These are phyloP conservation scores for Garcia nutans DNA, from an alignment of 345 rosid species.

Conservation along the genomic window DNA sequence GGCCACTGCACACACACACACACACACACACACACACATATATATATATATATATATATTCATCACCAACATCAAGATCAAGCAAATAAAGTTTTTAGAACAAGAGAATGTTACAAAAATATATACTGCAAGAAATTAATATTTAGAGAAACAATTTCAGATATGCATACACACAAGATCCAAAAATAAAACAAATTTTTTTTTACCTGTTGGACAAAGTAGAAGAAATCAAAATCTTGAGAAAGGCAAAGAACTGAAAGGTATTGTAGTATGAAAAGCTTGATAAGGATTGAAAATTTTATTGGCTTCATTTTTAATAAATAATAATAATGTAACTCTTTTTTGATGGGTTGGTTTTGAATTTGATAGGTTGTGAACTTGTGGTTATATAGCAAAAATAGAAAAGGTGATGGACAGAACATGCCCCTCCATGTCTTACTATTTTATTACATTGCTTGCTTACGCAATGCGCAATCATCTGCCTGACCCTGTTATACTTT, in stretches of 20 bases:
- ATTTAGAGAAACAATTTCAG: no score
- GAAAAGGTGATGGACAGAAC: neutral
- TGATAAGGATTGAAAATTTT: conserved; percentile 26
- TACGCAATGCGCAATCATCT: neutral
- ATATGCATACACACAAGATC: neutral
- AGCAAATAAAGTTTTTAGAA: no score
- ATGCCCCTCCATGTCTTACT: neutral
- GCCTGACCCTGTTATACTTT: no score
- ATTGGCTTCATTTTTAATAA: conserved; percentile 23
- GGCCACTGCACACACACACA: no score
- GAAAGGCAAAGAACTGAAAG: conserved; percentile 42
- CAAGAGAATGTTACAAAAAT: no score
- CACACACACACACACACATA: no score
- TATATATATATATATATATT: no score
- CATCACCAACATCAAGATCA: no score
- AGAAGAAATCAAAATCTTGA: conserved; percentile 81
- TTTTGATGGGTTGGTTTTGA: neutral
- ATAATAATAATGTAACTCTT: neutral
- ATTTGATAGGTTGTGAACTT: no score
- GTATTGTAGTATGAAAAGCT: conserved; percentile 41
- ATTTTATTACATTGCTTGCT: neutral
- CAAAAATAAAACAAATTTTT: neutral
- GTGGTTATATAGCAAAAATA: neutral
- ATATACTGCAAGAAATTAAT: no score
- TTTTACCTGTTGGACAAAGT: conserved; percentile 71